These are phyloP conservation scores for Suhomyces kunorum DNA, from an alignment of 1,139 yeast species.

Conservation along the genomic window DNA sequence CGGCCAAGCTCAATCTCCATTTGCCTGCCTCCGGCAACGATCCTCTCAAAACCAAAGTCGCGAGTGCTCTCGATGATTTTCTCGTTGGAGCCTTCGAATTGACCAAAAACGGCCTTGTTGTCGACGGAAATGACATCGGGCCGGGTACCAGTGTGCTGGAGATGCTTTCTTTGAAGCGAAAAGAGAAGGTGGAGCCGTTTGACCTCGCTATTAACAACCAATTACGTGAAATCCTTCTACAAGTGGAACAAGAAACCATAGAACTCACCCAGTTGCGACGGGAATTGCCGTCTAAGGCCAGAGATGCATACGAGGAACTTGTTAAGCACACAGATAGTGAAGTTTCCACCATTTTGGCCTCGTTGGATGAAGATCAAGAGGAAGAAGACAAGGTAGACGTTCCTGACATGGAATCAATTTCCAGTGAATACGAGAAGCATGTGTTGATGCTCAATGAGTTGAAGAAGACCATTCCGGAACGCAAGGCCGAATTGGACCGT, in stretches of 20 bases:
- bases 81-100: conserved; percentile 52
- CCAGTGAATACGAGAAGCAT: conserved; percentile 31
- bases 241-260: conserved; percentile 60
- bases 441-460: conserved; percentile 25
- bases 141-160: conserved; percentile 19
- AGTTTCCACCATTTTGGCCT: conserved; percentile 30
- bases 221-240: conserved; percentile 52
- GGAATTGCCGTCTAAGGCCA: conserved; percentile 47
- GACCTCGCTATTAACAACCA: conserved; percentile 57
- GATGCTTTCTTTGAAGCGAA: conserved; percentile 34
- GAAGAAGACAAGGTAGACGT: conserved; percentile 19
- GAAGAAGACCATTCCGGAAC: conserved; percentile 34
- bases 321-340: conserved; percentile 34
- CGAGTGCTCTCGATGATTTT: conserved; percentile 44
- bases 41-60: conserved; percentile 47
- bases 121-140: conserved; percentile 46
- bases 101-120: conserved; percentile 50
- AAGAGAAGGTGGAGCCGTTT: conserved; percentile 57
- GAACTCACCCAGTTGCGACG: conserved; percentile 53
- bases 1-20: conserved; percentile 47
- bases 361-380: conserved; percentile 17
- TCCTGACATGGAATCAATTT: conserved; percentile 21
- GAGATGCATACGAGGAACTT: conserved; percentile 29
- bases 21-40: conserved; percentile 49
- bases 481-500: conserved; percentile 33